Conservation (phyloP, 305 asterid species). For the Rubia balearica region DNA sequence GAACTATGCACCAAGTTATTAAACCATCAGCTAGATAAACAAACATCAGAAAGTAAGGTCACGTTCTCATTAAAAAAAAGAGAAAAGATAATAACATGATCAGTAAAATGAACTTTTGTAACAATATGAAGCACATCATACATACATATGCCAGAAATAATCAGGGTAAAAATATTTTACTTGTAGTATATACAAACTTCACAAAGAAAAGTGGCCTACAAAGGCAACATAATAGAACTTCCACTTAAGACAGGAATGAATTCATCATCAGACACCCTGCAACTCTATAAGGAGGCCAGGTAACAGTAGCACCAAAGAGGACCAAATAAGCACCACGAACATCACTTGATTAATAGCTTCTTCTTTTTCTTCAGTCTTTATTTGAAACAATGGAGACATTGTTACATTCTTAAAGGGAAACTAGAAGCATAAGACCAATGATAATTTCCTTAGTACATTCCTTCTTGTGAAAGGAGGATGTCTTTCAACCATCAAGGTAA, state of each 20-base stretch:
- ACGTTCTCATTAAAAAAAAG: not conserved
- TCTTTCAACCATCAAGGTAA: not conserved
- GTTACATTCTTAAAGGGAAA: not conserved
- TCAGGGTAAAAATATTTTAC: not conserved
- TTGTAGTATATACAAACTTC: not conserved
- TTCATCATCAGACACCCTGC: not conserved
- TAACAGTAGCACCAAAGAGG: not conserved
- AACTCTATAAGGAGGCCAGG: not conserved
- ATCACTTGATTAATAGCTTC: not conserved
- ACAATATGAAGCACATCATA: not conserved
- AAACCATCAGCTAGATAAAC: not conserved
- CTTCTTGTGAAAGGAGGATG: not conserved
- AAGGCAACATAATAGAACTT: too few species aligned
- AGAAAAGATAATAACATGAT: not conserved
- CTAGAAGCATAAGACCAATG: not conserved
- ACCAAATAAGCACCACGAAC: not conserved
- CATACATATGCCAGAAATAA: not conserved
- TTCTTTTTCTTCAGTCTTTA: not conserved
- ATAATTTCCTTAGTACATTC: not conserved
- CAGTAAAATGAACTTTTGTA: not conserved
- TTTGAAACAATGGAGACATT: not conserved
- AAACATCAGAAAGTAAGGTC: not conserved
- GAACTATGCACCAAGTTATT: not conserved
- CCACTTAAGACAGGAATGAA: too few species aligned
- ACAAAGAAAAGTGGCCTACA: not conserved